Base-by-base conservation (phyloP, 2,329 filamentous ascomycete species). In the Phialophora chinensis region DNA sequence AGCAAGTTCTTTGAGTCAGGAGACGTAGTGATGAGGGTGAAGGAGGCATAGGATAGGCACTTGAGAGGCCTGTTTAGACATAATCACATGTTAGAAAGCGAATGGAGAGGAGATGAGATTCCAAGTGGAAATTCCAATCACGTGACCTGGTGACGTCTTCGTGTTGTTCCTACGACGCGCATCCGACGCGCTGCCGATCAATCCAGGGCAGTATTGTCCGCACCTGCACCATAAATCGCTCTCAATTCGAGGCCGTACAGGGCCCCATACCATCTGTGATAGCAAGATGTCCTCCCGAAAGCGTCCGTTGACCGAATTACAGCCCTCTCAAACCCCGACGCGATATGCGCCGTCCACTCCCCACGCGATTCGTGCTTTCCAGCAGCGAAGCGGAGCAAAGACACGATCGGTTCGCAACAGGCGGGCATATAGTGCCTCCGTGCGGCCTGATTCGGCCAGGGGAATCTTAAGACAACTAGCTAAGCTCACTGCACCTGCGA, bases 391-490 rank as follows among this genome's bases (percentile, higher is more conserved):
- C 55, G 67, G 65, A 12, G 65, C 62, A 27, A 65, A 62, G 27
- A 66, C 66, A 10, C 64, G 66, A 23, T 58, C 77, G 76, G 47
- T 60, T 3, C 66, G 66, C 23, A 66, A 44, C 27, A 66, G 47
- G 31, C 61, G 68, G 6, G 63, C 66, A 17, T 50, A 60, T 44
- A 65, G 65, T 47, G 65, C 63, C 31, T 54, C 58, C 29, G 82
- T 62, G 81, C 84, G 71, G 76, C 84, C 69, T 49, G 84, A 86
- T 73, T 86, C 85, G 6, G 84, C 84, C 4, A 82, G 86, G 69
- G 84, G 86, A 72, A 80, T 84, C 29, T 73, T 87, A 60, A 78
- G 81, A 56, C 82, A 84, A 61, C 74, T 87, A 8, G 85, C 84
- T 60, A 84, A 78, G 79, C 78, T 84, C 83, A 77, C 86, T 56